Evolutionary conservation across 345 rosid genomes (phyloP).

Genomic region (Punica granatum): DNA sequence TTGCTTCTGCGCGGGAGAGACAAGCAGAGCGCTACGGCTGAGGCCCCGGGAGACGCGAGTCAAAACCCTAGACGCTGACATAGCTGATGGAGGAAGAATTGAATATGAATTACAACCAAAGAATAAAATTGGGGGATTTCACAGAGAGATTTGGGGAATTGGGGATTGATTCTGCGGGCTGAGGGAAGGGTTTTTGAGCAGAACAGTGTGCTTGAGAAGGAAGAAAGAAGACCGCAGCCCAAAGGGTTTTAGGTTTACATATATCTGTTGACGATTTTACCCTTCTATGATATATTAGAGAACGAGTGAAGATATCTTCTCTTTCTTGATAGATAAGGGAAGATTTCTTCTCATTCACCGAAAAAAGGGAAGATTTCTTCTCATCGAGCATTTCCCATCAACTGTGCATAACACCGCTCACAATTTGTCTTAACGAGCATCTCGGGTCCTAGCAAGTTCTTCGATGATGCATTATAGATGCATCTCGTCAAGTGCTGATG

Average conservation of each 20-base stretch:
- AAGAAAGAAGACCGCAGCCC: not conserved
- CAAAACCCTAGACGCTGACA: slow-evolving; percentile 50
- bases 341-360: no score
- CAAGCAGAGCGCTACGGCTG: slow-evolving; percentile 36
- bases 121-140: not conserved
- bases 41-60: slow-evolving; percentile 47
- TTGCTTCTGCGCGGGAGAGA: slow-evolving; percentile 27
- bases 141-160: not conserved
- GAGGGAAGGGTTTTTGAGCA: not conserved
- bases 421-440: no score
- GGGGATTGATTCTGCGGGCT: not conserved
- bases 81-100: slow-evolving; percentile 10
- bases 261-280: slow-evolving; percentile 1
- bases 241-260: not conserved
- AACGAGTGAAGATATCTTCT: no score
- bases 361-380: no score
- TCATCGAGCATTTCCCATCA: no score
- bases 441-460: no score
- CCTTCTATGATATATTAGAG: not conserved
- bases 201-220: not conserved
- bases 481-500: no score
- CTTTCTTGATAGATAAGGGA: no score
- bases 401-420: no score
- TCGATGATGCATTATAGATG: no score
- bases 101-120: not conserved